Conservation (phyloP, 768 basidiomycete species). For the Galerina marginata region DNA sequence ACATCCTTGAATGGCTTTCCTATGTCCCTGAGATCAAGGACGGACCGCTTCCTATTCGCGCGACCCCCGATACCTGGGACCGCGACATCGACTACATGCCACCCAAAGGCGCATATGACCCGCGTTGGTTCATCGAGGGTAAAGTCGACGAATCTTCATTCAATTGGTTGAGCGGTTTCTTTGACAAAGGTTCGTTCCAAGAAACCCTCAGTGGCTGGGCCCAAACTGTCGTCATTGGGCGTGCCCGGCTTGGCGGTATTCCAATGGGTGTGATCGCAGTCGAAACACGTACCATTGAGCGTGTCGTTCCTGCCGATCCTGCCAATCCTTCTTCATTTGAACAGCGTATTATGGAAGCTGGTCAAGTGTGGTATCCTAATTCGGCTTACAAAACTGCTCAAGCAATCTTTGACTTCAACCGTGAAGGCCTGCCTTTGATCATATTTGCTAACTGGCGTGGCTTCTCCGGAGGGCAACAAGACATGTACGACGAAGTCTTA, state of each 20-base stretch:
- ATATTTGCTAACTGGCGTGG: conserved; percentile 99
- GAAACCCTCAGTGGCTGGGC: conserved; percentile 99
- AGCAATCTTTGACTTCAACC: conserved; percentile 98
- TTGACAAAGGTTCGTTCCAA: conserved; percentile 97
- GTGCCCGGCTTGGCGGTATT: conserved; percentile 95
- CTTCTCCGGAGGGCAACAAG: conserved; percentile 99
- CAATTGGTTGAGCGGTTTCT: conserved; percentile 89
- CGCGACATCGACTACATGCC: conserved; percentile 89
- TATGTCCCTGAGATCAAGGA: conserved; percentile 89
- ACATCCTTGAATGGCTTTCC: conserved; percentile 94
- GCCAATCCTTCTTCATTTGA: conserved; percentile 97
- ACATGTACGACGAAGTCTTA: conserved; percentile 97
- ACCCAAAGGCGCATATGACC: conserved; percentile 95
- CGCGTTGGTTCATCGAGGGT: conserved; percentile 97
- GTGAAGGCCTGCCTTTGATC: conserved; percentile 94
- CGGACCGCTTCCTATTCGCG: conserved; percentile 78
- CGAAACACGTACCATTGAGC: conserved; percentile 96
- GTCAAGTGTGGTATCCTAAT: conserved; percentile 99
- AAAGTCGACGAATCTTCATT: conserved; percentile 83
- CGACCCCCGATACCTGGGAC: conserved; percentile 83
- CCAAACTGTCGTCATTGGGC: conserved; percentile 96
- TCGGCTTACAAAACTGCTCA: conserved; percentile 99
- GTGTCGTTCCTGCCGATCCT: conserved; percentile 95
- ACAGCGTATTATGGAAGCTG: conserved; percentile 99
- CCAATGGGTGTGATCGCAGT: conserved; percentile 98